phyloP scores from a whole-genome alignment of 2,329 filamentous ascomycete species.

The Colletotrichum sidae region DNA sequence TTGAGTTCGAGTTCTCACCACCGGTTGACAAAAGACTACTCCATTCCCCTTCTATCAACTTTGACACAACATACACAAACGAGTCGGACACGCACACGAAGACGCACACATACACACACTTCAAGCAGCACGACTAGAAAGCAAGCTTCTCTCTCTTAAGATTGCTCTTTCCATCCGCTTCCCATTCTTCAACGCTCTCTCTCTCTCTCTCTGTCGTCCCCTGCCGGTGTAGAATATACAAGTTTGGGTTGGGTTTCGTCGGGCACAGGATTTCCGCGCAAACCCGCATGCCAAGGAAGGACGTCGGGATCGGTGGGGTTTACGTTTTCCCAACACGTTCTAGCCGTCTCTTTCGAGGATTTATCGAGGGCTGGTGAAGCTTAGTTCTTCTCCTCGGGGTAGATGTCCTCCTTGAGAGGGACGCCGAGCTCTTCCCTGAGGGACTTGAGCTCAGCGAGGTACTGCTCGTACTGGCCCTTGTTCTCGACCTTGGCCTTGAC shows the following conservation, averaged over 20 bases:
- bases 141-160: constrained; percentile 28
- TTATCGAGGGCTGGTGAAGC: constrained; percentile 3
- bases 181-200: neutral
- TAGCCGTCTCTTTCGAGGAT: neutral
- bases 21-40: constrained; percentile 18
- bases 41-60: constrained; percentile 36
- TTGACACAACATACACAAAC: constrained; percentile 12
- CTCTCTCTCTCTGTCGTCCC: constrained; percentile 19
- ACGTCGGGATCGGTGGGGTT: constrained; percentile 5
- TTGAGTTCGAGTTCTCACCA: constrained; percentile 35
- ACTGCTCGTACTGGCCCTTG: constrained; percentile 96
- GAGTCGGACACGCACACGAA: neutral
- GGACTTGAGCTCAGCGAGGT: constrained; percentile 91
- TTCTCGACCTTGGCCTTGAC: constrained; percentile 99
- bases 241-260: constrained; percentile 36
- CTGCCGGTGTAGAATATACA: constrained; percentile 52
- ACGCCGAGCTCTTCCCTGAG: constrained; percentile 95
- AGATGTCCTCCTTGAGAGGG: constrained; percentile 91
- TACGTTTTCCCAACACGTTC: neutral
- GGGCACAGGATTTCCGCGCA: constrained; percentile 2
- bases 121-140: constrained; percentile 20
- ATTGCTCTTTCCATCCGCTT: constrained; percentile 5
- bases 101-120: constrained; percentile 17
- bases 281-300: constrained; percentile 14
- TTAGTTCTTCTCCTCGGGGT: constrained; percentile 72